Evolutionary conservation across 1,139 yeast species (phyloP), one percentile per base, ranked within the genome.

Genomic region (Suhomyces bokatorum): DNA sequence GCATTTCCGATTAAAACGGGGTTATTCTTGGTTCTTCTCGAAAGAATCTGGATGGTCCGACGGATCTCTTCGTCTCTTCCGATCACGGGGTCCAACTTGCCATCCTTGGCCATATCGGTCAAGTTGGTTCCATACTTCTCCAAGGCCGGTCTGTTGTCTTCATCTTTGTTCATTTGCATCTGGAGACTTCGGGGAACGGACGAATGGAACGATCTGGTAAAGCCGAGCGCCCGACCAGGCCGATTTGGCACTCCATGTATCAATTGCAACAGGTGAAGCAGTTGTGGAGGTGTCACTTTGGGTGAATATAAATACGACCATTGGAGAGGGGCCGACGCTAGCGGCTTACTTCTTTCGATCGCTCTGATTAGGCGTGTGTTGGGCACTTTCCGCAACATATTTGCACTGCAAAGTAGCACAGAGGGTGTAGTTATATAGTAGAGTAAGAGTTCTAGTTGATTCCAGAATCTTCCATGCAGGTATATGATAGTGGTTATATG

Each of bases 1-100:
- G 99, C 98, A 53, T 87, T 83, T 50, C 98, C 99, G 42, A 91
- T 89, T 42, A 93, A 67, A 0, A 93, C 96, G 0, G 98, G 98
- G 60, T 93, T 93, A 60, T 91, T 91, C 64, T 93, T 93, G 1
- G 97, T 90, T 61, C 99, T 75, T 55, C 99, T 74, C 0, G 97
- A 88, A 39, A 93, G 70, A 43, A 93, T 90, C 63, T 93, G 98
- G 44, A 93, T 85, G 0, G 98, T 91, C 45, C 99, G 74, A 47
- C 93, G 78, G 47, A 93, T 93, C 60, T 93, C 99, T 53, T 90
- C 97, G 58, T 93, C 98, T 51, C 99, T 75, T 2, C 99, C 99
- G 58, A 93, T 93, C 26, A 93, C 98, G 0, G 99, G 98, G 60
- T 93, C 99, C 33, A 93, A 73, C 59, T 90, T 90, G 37, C 99